Evolutionary conservation across 441 rosid genomes (phyloP).

Genomic region (Euphorbia schlechtendalii): DNA sequence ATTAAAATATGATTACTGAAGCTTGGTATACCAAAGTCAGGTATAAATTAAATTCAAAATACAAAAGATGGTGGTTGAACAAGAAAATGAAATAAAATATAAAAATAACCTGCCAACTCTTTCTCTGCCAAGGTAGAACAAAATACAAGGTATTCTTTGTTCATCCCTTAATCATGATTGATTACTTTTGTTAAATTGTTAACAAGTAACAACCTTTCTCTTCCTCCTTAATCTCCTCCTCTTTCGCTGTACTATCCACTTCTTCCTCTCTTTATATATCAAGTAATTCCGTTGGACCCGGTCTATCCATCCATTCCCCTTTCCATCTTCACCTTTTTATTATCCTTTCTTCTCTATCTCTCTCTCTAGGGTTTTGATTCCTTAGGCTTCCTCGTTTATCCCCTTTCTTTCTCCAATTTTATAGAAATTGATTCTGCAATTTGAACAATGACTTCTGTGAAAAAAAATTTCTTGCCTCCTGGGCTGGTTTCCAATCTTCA

Average conservation of each 20-base stretch:
- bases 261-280: constrained; percentile 6
- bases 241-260: not conserved
- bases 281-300: constrained; percentile 34
- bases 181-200: no score
- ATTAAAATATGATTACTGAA: no score
- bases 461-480: constrained; percentile 60
- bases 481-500: constrained; percentile 83
- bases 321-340: constrained; percentile 14
- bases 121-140: no score
- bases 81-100: no score
- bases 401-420: no score
- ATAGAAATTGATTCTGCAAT: not conserved
- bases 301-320: not conserved
- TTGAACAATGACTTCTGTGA: constrained; percentile 37
- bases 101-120: no score
- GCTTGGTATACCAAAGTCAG: no score
- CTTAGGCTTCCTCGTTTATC: no score
- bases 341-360: not conserved
- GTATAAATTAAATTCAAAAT: no score
- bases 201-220: not conserved
- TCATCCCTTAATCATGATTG: no score
- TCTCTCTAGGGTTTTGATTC: constrained; percentile 43
- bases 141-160: no score
- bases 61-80: no score
- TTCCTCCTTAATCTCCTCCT: not conserved